Evolutionary conservation across 164 flowering plant genomes (phyloP), one percentile per base, ranked within the genome.

Genomic region (Echeveria elegans): DNA sequence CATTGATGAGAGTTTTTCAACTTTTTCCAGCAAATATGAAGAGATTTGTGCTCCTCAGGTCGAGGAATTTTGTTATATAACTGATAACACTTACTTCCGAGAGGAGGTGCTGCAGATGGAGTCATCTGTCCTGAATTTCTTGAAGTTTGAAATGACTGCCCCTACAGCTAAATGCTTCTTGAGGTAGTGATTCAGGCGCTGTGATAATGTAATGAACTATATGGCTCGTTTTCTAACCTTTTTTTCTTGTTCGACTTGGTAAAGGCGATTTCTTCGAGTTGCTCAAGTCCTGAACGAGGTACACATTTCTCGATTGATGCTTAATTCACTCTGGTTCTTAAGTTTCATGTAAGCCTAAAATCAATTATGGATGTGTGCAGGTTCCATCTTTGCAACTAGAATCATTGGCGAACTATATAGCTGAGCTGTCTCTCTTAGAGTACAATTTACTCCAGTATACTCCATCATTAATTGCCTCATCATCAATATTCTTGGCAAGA

Each of bases 31-130:
- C 8, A 95, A 95, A 75, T 92, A 92, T 59, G 99, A 95, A 72
- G 99, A 95, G 80, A 90, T 95, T 24, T 92, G 97, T 79, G 97
- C 97, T 14, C 99, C 99, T 19, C 96, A 88, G 69, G 99, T 95
- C 67, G 97, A 95, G 69, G 99, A 95, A 65, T 95, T 92, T 66
- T 95, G 99, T 71, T 95, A 88, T 78, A 92, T 95, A 26, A 94
- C 99, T 1, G 97, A 94, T 64, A 94, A 94, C 75, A 94, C 99
- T 36, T 94, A 94, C 72, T 82, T 88, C 74, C 86, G 79, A 73
- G 97, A 95, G 19, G 99, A 95, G 97, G 96, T 94, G 58, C 70
- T 95, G 76, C 81, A 90, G 78, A 95, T 95, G 99, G 99, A 95
- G 65, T 80, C 94, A 28, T 59, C 82, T n/a, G 94, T 95, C 28